Base-by-base conservation (phyloP, 208 protist genomes). In the Leishmania major region DNA sequence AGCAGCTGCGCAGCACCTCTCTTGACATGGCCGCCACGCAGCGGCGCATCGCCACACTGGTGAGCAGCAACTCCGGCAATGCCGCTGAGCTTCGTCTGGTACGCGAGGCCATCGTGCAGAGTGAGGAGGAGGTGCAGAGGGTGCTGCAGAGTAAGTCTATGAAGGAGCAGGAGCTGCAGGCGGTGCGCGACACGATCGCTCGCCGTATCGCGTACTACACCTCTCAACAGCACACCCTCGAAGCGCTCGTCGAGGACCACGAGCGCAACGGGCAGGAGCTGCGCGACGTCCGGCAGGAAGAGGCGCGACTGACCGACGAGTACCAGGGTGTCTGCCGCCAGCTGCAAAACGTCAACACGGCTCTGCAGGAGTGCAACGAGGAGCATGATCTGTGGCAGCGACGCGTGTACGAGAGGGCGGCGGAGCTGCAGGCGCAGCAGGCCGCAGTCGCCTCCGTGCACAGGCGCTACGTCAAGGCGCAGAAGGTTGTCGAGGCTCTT, bases 321-420 rank as follows among this genome's bases (percentile, higher is more conserved):
- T 96, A 95, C 83, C 94, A 98, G 79, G 85, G 77, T 5, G 89
- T 98, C 40, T 88, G 86, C 74, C 88, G 91, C 55, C 89, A 97
- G 84, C 87, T 90, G 74, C 92, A 95, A 76, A 89, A 97, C 84
- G 87, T 94, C 43, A 90, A 96, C 75, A 91, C 89, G 37, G 88
- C 97, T 3, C 86, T 98, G 81, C 94, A 99, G 86, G 92, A 94
- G 64, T 94, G 95, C 78, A 96, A 96, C 69, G 91, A 99, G 81
- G 93, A 96, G 57, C 95, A 96, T 75, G 90, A 96, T 70, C 76
- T 82, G 35, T 82, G 95, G 76, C 91, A 96, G 84, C 87, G 84
- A 43, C 84, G 93, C 40, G 87, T 88, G 71, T 84, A 90, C 71
- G 90, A 95, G 72, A 57, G 86, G 69, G 86, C 88, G 85, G 88